These are phyloP conservation scores for Ogataea ramenticola DNA, from an alignment of 805 yeast genomes.

Conservation along the genomic window DNA sequence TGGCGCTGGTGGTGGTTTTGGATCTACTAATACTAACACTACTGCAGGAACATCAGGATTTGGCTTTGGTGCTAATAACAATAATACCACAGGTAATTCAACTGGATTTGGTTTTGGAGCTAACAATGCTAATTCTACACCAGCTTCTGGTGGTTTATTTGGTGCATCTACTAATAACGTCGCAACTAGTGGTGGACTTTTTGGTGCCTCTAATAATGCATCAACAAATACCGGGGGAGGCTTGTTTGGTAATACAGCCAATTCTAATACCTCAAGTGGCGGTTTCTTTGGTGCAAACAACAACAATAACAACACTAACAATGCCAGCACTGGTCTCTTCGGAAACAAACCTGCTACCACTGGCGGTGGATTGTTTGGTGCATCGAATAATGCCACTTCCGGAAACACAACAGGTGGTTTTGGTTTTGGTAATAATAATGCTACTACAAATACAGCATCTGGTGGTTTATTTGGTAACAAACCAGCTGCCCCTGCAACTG, in stretches of 20 bases:
- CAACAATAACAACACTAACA: neutral
- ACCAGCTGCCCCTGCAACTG: constrained; percentile 17
- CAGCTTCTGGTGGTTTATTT: constrained; percentile 6
- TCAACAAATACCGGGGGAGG: constrained; percentile 22
- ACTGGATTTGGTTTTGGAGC: constrained; percentile 27
- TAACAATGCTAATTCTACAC: constrained; percentile 10
- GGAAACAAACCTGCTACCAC: constrained; percentile 12
- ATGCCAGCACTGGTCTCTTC: constrained; percentile 11
- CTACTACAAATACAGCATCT: constrained; percentile 3
- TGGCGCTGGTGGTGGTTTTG: constrained; percentile 23
- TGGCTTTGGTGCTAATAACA: constrained; percentile 18
- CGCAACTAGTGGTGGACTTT: constrained; percentile 23
- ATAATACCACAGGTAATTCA: constrained; percentile 10
- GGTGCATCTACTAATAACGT: constrained; percentile 16
- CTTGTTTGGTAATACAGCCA: constrained; percentile 29
- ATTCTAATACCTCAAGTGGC: constrained; percentile 8
- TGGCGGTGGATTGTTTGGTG: constrained; percentile 21
- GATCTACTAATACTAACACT: constrained; percentile 17
- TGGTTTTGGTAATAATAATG: constrained; percentile 30
- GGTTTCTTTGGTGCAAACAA: constrained; percentile 3
- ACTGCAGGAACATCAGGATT: constrained; percentile 7
- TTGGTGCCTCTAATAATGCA: constrained; percentile 18
- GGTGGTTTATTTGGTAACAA: constrained; percentile 13
- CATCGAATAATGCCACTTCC: constrained; percentile 3
- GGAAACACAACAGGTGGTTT: constrained; percentile 30